Evolutionary conservation across 108 stramenopile genomes (phyloP), one percentile per base, ranked within the genome.

Genomic region (Skeletonema potamos): DNA sequence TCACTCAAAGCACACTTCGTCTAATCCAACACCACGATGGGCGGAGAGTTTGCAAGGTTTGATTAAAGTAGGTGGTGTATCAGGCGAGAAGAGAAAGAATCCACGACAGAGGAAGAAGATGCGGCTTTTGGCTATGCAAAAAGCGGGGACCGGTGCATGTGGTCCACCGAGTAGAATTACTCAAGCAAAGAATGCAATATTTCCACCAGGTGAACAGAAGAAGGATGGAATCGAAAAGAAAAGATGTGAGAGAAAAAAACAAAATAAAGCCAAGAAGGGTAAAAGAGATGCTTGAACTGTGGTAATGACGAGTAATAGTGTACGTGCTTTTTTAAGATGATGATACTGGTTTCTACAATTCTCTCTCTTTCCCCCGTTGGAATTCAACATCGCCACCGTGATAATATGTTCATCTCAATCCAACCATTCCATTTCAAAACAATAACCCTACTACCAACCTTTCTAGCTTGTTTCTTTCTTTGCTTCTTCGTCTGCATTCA

Each of bases 41-140:
- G 82, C 75, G 10, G 18, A 64, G 8, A 82, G 73, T 18, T 46
- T 89, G 55, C 66, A 81, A 26, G 86, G 91, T 33, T 76, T 91
- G 48, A 76, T 77, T 60, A 20, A 44, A 12, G 61, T 75, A 24
- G 70, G 78, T 37, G 83, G 73, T 30, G 79, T 93, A 29, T 67
- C 88, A 6, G 82, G 82, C 9, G 58, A 77, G 39, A 89, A 89
- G 27, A 84, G 92, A 51, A 86, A 87, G 17, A 93, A 93, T 84
- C 90, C 90, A 17, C 82, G 75, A 20, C 89, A 91, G 59, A 82
- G 82, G 56, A 85, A 84, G 62, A 87, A 87, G 74, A 70, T 82
- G 60, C 68, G 73, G 58, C 68, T 34, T 30, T 46, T 66, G 48
- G 68, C 58, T 46, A 64, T 74, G 66, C 60, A 74, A 62, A 43